Base-by-base conservation (phyloP, 2,329 filamentous ascomycete species). In the Exophiala oligosperma region DNA sequence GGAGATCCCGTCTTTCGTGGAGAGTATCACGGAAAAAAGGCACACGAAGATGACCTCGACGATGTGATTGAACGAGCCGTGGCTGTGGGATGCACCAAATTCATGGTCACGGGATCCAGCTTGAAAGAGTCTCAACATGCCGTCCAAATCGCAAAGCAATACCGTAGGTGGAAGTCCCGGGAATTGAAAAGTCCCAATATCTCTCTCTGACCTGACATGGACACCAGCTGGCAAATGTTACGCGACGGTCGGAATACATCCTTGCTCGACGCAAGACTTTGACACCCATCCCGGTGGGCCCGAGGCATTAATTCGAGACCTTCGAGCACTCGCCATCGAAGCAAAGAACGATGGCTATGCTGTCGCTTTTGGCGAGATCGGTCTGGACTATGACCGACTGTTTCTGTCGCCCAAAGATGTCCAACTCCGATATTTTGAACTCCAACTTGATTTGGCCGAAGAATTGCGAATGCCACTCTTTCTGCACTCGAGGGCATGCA, bases 41-140 rank as follows among this genome's bases (percentile, higher is more conserved):
- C 79, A 49, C 76, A 78, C 57, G 73, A 77, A 37, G 68, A 72
- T 66, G 76, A 78, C 55, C 62, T 77, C 24, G 68, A 73, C 40
- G 63, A 86, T 64, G 90, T 99, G 26, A 77, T 99, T n/a, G 79
- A 87, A 63, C 84, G 94, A 64, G 92, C 91, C 2, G 76, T 82
- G 14, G 84, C 90, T 63, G 86, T 89, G 1, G 93, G 94, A 40
- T 97, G 92, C 71, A 78, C 82, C 58, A 97, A 96, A 69, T 84
- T 99, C 68, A 93, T 99, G 79, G 84, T 97, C 35, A 99, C 94
- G 0, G 94, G 94, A 21, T 96, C 92, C 1, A 91, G 94, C 70
- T 81, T 97, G 50, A 78, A 80, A 52, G 92, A 92, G 73, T 92
- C 90, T 1, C 77, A 84, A 62, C 84, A 90, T 63, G 92, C 91